Percentiles rank a stretch among this genome's conserved stretches.
phyloP scores from a whole-genome alignment of 2,329 filamentous ascomycete genomes.

The Pestalotiopsis sp. region DNA sequence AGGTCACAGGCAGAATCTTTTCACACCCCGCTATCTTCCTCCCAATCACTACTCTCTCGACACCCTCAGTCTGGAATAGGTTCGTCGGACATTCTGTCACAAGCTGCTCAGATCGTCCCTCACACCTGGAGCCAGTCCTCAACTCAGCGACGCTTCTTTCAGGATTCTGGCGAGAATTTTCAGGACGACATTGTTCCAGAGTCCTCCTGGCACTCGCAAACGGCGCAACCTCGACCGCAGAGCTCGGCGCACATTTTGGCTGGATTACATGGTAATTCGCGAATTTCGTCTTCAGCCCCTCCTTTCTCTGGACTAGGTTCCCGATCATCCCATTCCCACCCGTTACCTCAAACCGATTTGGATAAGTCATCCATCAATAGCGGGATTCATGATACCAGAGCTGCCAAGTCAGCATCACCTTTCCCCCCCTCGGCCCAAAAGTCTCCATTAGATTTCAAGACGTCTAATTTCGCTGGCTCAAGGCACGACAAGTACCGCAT shows the following conservation, averaged over 20 bases:
- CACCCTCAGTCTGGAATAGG: background rate
- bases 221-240: conserved; percentile 18
- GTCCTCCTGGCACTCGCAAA: conserved; percentile 13
- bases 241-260: conserved; percentile 27
- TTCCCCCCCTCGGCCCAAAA: background rate
- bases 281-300: conserved; percentile 23
- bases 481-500: background rate
- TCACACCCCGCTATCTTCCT: conserved; percentile 3
- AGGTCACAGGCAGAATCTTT: conserved; percentile 11
- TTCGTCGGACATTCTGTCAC: conserved; percentile 19
- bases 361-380: conserved; percentile 11
- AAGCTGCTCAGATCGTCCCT: conserved; percentile 31
- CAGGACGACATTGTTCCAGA: conserved; percentile 19
- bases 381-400: background rate
- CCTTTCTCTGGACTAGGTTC: conserved; percentile 14
- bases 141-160: conserved; percentile 21
- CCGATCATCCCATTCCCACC: background rate
- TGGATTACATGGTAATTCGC: conserved; percentile 29
- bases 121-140: conserved; percentile 21
- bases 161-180: conserved; percentile 22
- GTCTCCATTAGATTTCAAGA: background rate
- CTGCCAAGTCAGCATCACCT: background rate
- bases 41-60: background rate
- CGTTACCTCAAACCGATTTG: background rate
- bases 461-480: background rate